Evolutionary conservation across 2,329 filamentous ascomycete species (phyloP), one percentile per base, ranked within the genome.

Genomic region (Trichoderma polysporum): DNA sequence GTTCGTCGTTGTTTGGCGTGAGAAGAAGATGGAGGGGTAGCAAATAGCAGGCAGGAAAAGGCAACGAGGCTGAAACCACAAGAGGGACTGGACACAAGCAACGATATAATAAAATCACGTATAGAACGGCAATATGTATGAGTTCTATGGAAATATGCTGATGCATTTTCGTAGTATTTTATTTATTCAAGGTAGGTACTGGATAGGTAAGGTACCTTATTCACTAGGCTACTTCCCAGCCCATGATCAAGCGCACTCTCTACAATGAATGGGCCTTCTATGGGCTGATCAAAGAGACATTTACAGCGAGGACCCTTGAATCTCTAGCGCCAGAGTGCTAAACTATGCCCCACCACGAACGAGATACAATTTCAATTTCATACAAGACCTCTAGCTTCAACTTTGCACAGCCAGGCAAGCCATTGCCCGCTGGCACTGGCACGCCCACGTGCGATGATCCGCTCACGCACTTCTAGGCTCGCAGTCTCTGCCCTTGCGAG

Each of bases 381-480:
- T 45, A 17, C 22, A 31, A 9, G 9, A n/a, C 47, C 47, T 22
- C 25, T 19, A 15, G 17, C 39, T 12, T n/a, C 29, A 27, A n/a
- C 12, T 54, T 41, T 39, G 25, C 33, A 25, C 45, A 19, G 35
- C 53, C 1, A 49, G 29, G n/a, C 52, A 45, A n/a, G 31, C 37
- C 49, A 54, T 63, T 63, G 62, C 58, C 27, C 56, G n/a, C 41
- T 12, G 41, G 41, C 35, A 67, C 67, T 66, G 66, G 50, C 25
- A 53, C 45, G 60, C 54, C 47, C 41, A 27, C 22, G 50, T 58
- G 66, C 59, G 66, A 79, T 78, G 77, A 74, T 78, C 50, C 73
- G 73, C 63, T 71, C 74, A 53, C 70, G 73, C 62, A 68, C 71
- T 0, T 64, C 71, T 19, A 68, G 73, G 27, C 58, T 68, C 39